Conservation (phyloP, 2,329 filamentous ascomycete species). For the Aspergillus glaucus region DNA sequence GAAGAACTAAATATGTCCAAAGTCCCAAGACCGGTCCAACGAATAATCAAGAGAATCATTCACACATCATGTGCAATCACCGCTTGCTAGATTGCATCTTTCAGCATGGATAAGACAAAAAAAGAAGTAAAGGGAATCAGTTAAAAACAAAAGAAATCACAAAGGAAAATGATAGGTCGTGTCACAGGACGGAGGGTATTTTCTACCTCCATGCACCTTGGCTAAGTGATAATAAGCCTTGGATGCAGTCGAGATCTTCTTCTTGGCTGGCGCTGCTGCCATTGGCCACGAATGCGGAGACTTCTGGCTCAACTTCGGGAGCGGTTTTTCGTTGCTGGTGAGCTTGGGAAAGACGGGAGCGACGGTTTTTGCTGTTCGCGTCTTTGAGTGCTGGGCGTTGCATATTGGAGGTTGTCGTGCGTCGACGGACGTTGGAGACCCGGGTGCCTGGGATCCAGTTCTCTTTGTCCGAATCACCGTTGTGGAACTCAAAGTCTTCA, state of each 20-base stretch:
- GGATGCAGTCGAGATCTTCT: constrained; percentile 80
- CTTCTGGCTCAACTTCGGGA: constrained; percentile 53
- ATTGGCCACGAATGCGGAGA: constrained; percentile 68
- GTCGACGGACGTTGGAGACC: constrained; percentile 33
- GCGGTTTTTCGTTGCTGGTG: constrained; percentile 12
- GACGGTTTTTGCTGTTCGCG: constrained; percentile 21
- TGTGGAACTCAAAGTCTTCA: constrained; percentile 42
- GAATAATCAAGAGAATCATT: constrained; percentile 10
- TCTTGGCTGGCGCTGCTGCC: constrained; percentile 56
- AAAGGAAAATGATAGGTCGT: constrained; percentile 16
- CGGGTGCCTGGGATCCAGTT: constrained; percentile 63
- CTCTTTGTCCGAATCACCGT: constrained; percentile 85
- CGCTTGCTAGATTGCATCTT: constrained; percentile 25
- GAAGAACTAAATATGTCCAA: background rate
- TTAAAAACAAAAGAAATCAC: constrained; percentile 16
- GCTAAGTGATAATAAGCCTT: constrained; percentile 79
- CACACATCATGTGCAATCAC: constrained; percentile 18
- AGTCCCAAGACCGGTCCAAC: background rate
- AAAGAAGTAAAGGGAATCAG: constrained; percentile 9
- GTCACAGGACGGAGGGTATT: constrained; percentile 1
- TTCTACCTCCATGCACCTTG: constrained; percentile 77
- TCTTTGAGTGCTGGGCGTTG: constrained; percentile 44
- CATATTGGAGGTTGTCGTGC: constrained; percentile 21
- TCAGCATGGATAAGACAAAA: constrained; percentile 16
- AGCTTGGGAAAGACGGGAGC: constrained; percentile 19